These are phyloP conservation scores for Kockovaella imperatae DNA, from an alignment of 768 basidiomycete species.

Conservation along the genomic window DNA sequence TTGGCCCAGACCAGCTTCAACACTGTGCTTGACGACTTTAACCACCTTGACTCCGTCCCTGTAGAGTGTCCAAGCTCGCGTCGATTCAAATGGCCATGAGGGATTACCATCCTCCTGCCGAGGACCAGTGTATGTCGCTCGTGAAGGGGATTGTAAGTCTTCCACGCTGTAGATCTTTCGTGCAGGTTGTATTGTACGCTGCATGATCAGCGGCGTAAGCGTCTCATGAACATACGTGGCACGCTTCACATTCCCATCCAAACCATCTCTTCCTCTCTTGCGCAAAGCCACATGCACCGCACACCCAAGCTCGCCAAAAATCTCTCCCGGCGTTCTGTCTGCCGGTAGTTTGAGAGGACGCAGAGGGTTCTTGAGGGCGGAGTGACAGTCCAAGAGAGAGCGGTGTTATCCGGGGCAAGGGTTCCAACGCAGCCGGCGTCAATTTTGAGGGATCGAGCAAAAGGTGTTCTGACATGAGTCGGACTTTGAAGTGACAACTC, in stretches of 20 bases:
- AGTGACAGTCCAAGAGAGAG: slow-evolving; percentile 21
- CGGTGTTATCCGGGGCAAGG: slow-evolving; percentile 15
- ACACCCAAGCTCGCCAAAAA: slow-evolving; percentile 38
- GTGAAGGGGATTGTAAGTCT: slow-evolving; percentile 9
- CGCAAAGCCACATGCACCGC: slow-evolving; percentile 29
- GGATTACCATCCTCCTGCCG: slow-evolving; percentile 22
- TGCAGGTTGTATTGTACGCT: slow-evolving; percentile 4
- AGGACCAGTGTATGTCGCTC: slow-evolving; percentile 21
- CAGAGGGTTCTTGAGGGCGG: slow-evolving; percentile 14
- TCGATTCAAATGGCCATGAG: slow-evolving; percentile 5
- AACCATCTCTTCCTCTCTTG: slow-evolving; percentile 31
- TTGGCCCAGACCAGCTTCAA: slow-evolving; percentile 8
- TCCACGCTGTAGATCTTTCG: slow-evolving; percentile 14
- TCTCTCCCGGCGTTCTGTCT: slow-evolving; percentile 17
- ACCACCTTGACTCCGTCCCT: slow-evolving; percentile 28
- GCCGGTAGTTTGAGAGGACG: not conserved
- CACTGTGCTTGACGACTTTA: slow-evolving; percentile 25
- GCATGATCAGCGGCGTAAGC: not conserved
- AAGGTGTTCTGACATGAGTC: not conserved
- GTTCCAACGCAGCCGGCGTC: not conserved
- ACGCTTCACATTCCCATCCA: slow-evolving; percentile 40
- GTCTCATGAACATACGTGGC: slow-evolving; percentile 15
- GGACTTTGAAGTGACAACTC: not conserved
- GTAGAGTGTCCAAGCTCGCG: slow-evolving; percentile 12
- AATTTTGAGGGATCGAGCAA: not conserved